Evolutionary conservation across 1,284 basidiomycete genomes (phyloP).

Genomic region (Agroathelia rolfsii): DNA sequence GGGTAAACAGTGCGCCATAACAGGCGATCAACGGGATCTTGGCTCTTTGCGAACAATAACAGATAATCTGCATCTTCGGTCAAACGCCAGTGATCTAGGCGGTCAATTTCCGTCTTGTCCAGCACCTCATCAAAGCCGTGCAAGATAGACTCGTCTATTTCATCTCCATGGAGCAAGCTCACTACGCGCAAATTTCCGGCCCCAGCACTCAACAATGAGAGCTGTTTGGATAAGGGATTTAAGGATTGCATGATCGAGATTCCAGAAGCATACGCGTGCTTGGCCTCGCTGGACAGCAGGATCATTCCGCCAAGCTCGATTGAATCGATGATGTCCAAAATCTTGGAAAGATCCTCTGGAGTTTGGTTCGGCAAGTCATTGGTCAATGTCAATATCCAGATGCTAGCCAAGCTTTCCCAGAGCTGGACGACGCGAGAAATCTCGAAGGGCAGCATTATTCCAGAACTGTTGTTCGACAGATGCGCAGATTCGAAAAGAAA

Average conservation of each 20-base stretch:
- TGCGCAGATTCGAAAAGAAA: slow-evolving; percentile 72
- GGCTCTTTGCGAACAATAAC: slow-evolving; percentile 59
- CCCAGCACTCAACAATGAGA: slow-evolving; percentile 36
- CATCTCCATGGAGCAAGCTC: slow-evolving; percentile 41
- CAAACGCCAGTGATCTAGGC: slow-evolving; percentile 55
- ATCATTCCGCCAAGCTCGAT: slow-evolving; percentile 74
- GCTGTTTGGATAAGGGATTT: slow-evolving; percentile 24
- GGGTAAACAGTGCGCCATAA: slow-evolving; percentile 69
- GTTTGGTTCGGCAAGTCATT: too few relatives aligned
- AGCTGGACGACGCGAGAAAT: slow-evolving; percentile 54
- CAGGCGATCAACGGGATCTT: slow-evolving; percentile 49
- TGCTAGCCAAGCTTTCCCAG: slow-evolving; percentile 51
- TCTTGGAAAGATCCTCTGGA: slow-evolving; percentile 7
- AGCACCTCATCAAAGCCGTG: slow-evolving; percentile 59
- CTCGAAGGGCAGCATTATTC: slow-evolving; percentile 55
- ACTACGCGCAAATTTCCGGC: slow-evolving; percentile 30
- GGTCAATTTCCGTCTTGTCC: slow-evolving; percentile 44
- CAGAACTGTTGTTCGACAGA: slow-evolving; percentile 59
- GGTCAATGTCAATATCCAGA: too few relatives aligned
- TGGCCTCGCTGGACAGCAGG: slow-evolving; percentile 58
- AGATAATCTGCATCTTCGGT: slow-evolving; percentile 41
- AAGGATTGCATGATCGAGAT: slow-evolving; percentile 52
- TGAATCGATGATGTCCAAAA: too few relatives aligned
- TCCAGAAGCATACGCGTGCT: slow-evolving; percentile 42
- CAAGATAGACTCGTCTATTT: slow-evolving; percentile 34